Conservation (phyloP, 257 asterid species). For the Solanum pennellii region DNA sequence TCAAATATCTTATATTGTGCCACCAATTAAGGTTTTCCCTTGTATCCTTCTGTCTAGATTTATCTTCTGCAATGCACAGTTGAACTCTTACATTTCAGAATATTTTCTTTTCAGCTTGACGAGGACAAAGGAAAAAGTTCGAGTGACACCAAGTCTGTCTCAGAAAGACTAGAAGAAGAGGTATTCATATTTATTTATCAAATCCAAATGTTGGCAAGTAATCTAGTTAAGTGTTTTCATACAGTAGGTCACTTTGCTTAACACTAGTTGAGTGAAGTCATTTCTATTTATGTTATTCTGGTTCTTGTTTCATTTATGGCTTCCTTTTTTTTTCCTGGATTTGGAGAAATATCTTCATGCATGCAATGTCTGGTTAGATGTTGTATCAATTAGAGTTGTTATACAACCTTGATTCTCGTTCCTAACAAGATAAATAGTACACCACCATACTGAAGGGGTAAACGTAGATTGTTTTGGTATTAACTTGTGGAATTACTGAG, state of each 20-base stretch:
- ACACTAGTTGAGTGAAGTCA: not conserved
- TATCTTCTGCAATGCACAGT: not conserved
- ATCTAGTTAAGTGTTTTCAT: not conserved
- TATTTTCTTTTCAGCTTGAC: slow-evolving; percentile 35
- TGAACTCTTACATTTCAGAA: not conserved
- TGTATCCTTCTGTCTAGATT: slow-evolving; percentile 11
- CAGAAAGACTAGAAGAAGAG: slow-evolving; percentile 80
- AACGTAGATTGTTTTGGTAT: not conserved
- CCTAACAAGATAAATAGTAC: not conserved
- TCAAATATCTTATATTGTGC: slow-evolving; percentile 61
- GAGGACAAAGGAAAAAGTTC: slow-evolving; percentile 65
- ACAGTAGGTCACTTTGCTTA: not conserved
- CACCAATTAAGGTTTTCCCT: slow-evolving; percentile 60
- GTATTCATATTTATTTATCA: slow-evolving; percentile 13
- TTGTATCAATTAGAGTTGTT: not conserved
- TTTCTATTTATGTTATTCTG: not conserved
- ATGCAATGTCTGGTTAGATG: not conserved
- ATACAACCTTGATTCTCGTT: not conserved
- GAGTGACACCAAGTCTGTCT: slow-evolving; percentile 47
- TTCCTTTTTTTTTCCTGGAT: not conserved
- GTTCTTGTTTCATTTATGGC: not conserved
- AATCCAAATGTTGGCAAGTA: not conserved
- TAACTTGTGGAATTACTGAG: not conserved
- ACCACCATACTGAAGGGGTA: not conserved
- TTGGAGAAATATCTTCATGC: not conserved